These are phyloP conservation scores for Zymoseptoria crescenta DNA, from an alignment of 2,329 filamentous ascomycete genomes.

Conservation along the genomic window DNA sequence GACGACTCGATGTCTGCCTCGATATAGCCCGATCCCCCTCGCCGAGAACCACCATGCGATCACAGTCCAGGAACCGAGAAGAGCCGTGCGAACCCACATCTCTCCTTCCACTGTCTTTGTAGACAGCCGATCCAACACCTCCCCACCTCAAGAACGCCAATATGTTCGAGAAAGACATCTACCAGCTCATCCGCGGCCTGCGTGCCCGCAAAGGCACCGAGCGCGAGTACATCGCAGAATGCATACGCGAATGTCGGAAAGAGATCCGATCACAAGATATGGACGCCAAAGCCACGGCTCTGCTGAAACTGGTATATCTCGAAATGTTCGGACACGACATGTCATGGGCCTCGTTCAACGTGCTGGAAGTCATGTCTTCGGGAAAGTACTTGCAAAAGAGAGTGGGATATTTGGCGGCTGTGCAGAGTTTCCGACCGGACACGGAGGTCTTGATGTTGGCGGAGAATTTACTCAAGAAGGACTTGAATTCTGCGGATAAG, in stretches of 20 bases:
- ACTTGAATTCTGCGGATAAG: constrained; percentile 63
- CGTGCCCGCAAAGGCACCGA: constrained; percentile 93
- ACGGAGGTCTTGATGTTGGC: constrained; percentile 97
- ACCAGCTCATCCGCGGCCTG: constrained; percentile 94
- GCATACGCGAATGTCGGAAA: constrained; percentile 86
- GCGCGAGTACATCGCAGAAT: constrained; percentile 88
- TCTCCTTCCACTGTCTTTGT: not conserved
- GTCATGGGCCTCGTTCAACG: constrained; percentile 98
- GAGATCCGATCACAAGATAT: constrained; percentile 92
- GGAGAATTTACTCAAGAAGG: constrained; percentile 94
- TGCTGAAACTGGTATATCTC: constrained; percentile 92
- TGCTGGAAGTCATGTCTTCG: constrained; percentile 97
- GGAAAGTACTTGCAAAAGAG: constrained; percentile 91
- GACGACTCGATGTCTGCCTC: not conserved
- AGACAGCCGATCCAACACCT: not conserved
- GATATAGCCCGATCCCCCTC: not conserved
- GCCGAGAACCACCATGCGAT: not conserved
- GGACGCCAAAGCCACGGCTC: constrained; percentile 92
- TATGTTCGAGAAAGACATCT: constrained; percentile 98
- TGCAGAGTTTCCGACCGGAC: constrained; percentile 90
- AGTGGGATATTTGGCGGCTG: constrained; percentile 87
- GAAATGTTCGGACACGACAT: constrained; percentile 99
- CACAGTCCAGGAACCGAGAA: not conserved
- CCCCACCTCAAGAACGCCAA: not conserved
- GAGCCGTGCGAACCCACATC: not conserved